Conservation (phyloP, 345 rosid species). For the Corchorus capsularis region DNA sequence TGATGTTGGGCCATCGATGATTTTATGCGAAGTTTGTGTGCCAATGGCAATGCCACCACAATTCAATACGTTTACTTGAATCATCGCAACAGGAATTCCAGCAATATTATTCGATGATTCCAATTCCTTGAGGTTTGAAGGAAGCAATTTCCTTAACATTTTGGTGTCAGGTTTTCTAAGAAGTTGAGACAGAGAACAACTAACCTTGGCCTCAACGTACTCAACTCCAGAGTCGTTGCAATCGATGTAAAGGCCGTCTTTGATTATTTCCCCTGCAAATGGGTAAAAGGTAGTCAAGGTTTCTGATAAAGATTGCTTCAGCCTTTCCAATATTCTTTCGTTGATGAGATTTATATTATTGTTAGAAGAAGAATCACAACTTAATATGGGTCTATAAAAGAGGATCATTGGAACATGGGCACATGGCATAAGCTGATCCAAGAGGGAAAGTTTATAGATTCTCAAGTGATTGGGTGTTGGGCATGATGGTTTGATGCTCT, state of each 20-base stretch:
- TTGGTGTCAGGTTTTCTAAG: conserved; percentile 25
- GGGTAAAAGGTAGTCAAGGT: conserved; percentile 49
- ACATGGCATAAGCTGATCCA: conserved; percentile 26
- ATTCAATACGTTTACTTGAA: conserved; percentile 31
- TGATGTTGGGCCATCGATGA: conserved; percentile 43
- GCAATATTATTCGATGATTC: background rate
- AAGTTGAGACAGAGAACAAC: conserved; percentile 29
- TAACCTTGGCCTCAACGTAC: conserved; percentile 35
- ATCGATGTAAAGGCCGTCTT: conserved; percentile 31
- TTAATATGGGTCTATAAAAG: conserved; percentile 17
- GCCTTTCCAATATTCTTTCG: conserved; percentile 15
- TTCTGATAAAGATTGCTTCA: conserved; percentile 48
- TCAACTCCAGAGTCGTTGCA: conserved; percentile 50
- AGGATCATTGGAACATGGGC: conserved; percentile 31
- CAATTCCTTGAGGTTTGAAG: conserved; percentile 18
- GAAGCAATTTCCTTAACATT: conserved; percentile 26
- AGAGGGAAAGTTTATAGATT: conserved; percentile 23
- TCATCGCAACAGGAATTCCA: conserved; percentile 16
- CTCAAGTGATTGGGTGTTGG: conserved; percentile 20
- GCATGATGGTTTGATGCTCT: conserved; percentile 22
- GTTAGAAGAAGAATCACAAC: background rate
- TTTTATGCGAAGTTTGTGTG: conserved; percentile 40
- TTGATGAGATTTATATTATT: no score
- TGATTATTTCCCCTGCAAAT: conserved; percentile 44
- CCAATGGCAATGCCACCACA: conserved; percentile 49